Evolutionary conservation across 2,329 filamentous ascomycete species (phyloP).

Genomic region (Cytospora piceae): DNA sequence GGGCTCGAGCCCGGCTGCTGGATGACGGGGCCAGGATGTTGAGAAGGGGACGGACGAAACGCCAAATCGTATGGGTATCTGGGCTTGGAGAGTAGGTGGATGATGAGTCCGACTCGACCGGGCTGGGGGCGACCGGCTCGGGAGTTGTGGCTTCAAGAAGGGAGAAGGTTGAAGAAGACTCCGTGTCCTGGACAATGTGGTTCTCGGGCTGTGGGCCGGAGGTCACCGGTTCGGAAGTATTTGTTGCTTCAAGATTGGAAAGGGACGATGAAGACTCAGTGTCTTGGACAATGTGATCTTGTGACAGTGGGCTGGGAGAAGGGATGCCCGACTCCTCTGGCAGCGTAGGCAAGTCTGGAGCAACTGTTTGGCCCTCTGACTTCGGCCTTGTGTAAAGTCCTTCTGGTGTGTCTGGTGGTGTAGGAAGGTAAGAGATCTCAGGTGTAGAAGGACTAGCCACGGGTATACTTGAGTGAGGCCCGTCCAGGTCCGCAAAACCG

Average conservation of each 20-base stretch:
- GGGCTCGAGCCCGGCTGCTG: background rate
- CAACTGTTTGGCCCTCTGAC: background rate
- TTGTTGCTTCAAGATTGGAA: background rate
- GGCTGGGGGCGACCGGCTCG: background rate
- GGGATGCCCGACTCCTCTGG: background rate
- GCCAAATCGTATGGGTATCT: too few relatives aligned
- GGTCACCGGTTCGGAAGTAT: background rate
- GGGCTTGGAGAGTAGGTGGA: background rate
- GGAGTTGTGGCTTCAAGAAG: background rate
- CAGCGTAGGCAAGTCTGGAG: background rate
- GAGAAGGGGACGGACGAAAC: too few relatives aligned
- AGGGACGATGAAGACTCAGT: background rate
- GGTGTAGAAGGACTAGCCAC: slow-evolving; percentile 2
- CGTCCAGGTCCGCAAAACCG: background rate
- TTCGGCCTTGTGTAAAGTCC: background rate
- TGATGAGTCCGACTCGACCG: background rate
- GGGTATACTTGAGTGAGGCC: background rate
- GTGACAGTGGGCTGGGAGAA: background rate
- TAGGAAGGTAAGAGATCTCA: background rate
- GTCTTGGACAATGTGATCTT: background rate
- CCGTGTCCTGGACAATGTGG: too few relatives aligned
- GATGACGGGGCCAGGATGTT: background rate
- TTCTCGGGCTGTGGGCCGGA: background rate
- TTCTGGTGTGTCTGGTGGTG: background rate
- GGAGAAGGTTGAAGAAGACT: background rate